Percentiles rank a stretch among this genome's conserved stretches.
Evolutionary conservation across 2,329 filamentous ascomycete species (phyloP).

Genomic region (Colletotrichum agaves): DNA sequence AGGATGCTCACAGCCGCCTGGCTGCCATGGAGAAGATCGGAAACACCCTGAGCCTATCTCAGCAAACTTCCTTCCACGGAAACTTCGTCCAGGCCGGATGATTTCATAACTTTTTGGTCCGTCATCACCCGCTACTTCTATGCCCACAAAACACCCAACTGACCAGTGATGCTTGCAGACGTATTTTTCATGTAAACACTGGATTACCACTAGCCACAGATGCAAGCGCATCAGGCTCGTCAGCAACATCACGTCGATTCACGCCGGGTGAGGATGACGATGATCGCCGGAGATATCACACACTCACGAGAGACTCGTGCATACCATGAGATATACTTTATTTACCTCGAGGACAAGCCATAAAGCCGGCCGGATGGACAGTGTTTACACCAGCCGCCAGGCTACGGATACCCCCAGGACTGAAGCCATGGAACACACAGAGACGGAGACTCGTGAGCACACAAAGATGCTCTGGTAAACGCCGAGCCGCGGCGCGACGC

Average conservation of each 20-base stretch:
- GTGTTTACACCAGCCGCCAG: constrained; percentile 17
- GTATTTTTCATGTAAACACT: constrained; percentile 7
- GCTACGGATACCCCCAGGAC: constrained; percentile 10
- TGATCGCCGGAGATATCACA: constrained; percentile 12
- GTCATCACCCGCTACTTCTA: constrained; percentile 10
- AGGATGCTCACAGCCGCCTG: constrained; percentile 61
- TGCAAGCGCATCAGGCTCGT: constrained; percentile 31
- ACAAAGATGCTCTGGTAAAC: constrained; percentile 18
- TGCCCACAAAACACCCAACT: not conserved
- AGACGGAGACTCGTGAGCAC: constrained; percentile 19
- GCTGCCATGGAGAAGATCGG: constrained; percentile 64
- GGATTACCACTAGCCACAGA: constrained; percentile 13
- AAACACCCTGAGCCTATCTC: constrained; percentile 45
- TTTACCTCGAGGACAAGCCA: constrained; percentile 16
- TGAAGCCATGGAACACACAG: constrained; percentile 24
- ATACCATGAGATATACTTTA: constrained; percentile 19
- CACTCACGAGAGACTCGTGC: constrained; percentile 21
- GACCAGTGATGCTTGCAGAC: constrained; percentile 5
- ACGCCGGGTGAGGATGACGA: constrained; percentile 18
- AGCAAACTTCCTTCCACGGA: constrained; percentile 25
- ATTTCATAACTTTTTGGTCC: constrained; percentile 40
- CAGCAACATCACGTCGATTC: constrained; percentile 17
- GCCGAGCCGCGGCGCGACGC: constrained; percentile 30
- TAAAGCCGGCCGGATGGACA: constrained; percentile 20
- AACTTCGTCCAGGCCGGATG: constrained; percentile 46